These are phyloP conservation scores for Trichophyton schoenleinii DNA, from an alignment of 2,329 filamentous ascomycete species.

Conservation along the genomic window DNA sequence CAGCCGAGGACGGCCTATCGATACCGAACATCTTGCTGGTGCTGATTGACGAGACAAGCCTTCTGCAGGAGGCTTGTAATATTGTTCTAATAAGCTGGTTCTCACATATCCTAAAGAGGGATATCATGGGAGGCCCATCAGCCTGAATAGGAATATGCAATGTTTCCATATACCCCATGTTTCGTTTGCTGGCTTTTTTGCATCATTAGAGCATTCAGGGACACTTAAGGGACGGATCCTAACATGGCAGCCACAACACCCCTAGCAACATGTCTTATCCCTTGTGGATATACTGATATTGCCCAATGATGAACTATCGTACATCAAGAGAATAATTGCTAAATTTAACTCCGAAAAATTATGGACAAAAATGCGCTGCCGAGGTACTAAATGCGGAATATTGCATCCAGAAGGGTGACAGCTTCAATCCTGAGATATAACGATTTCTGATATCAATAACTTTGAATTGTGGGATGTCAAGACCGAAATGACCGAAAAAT, in stretches of 20 bases:
- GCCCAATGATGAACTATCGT: neutral
- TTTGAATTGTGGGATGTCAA: neutral
- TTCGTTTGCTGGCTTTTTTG: neutral
- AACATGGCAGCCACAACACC: neutral
- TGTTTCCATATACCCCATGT: too few species aligned
- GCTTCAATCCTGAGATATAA: neutral
- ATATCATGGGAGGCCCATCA: too few species aligned
- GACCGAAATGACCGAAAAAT: neutral
- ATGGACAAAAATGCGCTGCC: neutral
- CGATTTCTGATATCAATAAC: neutral
- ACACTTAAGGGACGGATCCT: neutral
- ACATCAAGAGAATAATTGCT: neutral
- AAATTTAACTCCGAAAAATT: neutral
- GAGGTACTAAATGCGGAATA: neutral
- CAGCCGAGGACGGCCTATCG: neutral
- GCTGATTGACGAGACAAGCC: neutral
- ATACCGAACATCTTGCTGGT: neutral
- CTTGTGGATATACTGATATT: neutral
- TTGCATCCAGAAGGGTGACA: neutral
- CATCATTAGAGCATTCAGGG: neutral
- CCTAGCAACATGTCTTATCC: neutral
- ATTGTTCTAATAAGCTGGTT: too few species aligned
- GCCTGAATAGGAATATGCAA: too few species aligned
- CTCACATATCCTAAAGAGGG: too few species aligned
- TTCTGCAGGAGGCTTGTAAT: neutral